Conservation (phyloP, 2,329 filamentous ascomycete genomes). For the Emmonsiellopsis sp. region DNA sequence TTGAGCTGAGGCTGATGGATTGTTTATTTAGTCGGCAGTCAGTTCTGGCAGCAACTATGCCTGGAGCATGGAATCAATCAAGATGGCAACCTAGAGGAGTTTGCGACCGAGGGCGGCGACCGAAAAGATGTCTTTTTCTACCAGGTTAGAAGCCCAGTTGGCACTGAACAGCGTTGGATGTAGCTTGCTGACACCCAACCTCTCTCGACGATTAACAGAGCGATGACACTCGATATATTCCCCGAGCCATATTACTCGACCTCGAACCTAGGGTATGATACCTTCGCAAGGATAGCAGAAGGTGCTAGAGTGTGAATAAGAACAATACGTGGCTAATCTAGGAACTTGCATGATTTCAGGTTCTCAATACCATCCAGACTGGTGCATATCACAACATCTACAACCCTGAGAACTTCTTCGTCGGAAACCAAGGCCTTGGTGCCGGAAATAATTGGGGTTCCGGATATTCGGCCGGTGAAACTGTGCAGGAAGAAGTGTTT, state of each 20-base stretch:
- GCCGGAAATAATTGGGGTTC: conserved; percentile 98
- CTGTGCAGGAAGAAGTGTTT: conserved; percentile 91
- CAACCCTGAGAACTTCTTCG: conserved; percentile 98
- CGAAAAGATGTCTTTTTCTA: conserved; percentile 99
- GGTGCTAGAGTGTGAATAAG: not conserved
- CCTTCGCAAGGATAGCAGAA: not conserved
- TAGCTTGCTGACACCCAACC: not conserved
- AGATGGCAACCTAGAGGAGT: conserved; percentile 94
- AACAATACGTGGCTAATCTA: not conserved
- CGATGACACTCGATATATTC: conserved; percentile 97
- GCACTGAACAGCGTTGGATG: not conserved
- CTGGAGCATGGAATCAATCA: conserved; percentile 97
- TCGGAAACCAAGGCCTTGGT: conserved; percentile 85
- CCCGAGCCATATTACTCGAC: conserved; percentile 88
- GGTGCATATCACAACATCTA: conserved; percentile 97
- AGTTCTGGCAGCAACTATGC: conserved; percentile 99
- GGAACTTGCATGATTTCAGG: conserved; percentile 33
- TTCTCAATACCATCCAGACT: conserved; percentile 85
- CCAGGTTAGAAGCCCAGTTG: conserved; percentile 38
- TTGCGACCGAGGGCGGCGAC: conserved; percentile 94
- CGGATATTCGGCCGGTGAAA: conserved; percentile 86
- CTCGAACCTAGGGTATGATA: conserved; percentile 70
- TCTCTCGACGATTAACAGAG: conserved; percentile 44
- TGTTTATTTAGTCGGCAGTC: conserved; percentile 63
- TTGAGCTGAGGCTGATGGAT: conserved; percentile 21